These are phyloP conservation scores for Xerocomellus dryophilus DNA, from an alignment of 768 basidiomycete genomes.

Conservation along the genomic window DNA sequence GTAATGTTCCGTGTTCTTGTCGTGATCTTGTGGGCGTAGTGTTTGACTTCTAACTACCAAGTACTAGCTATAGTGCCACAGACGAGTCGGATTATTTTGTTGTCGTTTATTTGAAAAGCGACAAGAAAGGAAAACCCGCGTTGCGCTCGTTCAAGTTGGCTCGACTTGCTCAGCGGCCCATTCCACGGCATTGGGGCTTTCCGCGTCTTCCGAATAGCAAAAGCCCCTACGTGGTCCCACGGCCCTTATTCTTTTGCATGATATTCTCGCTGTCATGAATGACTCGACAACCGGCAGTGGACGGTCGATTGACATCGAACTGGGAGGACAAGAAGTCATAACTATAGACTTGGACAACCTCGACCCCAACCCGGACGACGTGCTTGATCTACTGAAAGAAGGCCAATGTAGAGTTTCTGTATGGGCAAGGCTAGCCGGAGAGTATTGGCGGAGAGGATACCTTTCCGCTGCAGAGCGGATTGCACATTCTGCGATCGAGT, in stretches of 20 bases:
- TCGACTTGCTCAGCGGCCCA: too few relatives aligned
- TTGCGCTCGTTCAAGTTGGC: too few relatives aligned
- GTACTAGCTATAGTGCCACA: too few relatives aligned
- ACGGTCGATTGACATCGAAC: conserved; percentile 67
- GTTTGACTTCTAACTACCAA: too few relatives aligned
- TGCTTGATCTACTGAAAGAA: conserved; percentile 68
- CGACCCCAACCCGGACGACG: conserved; percentile 72
- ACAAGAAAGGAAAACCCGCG: too few relatives aligned
- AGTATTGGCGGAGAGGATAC: conserved; percentile 82
- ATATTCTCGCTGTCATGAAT: conserved; percentile 14
- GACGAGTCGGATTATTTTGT: too few relatives aligned
- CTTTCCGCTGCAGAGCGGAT: conserved; percentile 77
- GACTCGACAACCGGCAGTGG: conserved; percentile 13
- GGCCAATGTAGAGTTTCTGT: conserved; percentile 69
- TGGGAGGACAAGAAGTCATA: conserved; percentile 81
- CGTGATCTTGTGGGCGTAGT: too few relatives aligned
- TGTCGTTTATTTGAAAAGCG: too few relatives aligned
- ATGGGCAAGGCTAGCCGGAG: conserved; percentile 82
- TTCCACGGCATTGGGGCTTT: too few relatives aligned
- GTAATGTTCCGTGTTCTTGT: too few relatives aligned
- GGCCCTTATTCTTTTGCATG: not conserved
- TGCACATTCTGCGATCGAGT: conserved; percentile 59
- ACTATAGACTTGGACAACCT: conserved; percentile 88
- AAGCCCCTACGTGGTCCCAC: too few relatives aligned
- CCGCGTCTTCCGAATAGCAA: too few relatives aligned